Conservation (phyloP, 1,284 basidiomycete genomes). For the Rhodotorula sp. region DNA sequence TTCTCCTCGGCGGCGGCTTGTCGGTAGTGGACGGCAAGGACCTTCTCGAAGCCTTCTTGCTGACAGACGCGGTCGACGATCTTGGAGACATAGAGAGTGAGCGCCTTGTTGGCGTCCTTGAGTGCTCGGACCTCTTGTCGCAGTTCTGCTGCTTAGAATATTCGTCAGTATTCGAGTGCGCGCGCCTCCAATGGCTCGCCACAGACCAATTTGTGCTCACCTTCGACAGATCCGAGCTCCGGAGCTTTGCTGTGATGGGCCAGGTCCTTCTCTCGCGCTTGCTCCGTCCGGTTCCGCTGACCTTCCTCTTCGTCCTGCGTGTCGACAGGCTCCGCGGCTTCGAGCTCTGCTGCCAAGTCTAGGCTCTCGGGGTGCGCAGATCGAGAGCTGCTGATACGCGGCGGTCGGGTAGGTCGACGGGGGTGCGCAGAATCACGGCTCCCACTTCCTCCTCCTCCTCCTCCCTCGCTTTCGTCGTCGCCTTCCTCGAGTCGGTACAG, state of each 20-base stretch:
- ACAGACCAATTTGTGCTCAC: neutral
- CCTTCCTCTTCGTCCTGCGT: constrained; percentile 26
- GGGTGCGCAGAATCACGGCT: too few species aligned
- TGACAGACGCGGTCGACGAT: constrained; percentile 45
- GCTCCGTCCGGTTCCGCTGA: constrained; percentile 1
- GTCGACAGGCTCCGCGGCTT: constrained; percentile 18
- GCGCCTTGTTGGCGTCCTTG: constrained; percentile 43
- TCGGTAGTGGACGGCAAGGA: constrained; percentile 43
- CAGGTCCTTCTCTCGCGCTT: neutral
- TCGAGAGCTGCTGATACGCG: too few species aligned
- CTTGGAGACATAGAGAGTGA: constrained; percentile 45
- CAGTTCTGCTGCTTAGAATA: constrained; percentile 11
- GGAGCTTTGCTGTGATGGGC: neutral
- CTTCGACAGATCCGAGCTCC: neutral
- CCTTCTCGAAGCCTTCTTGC: constrained; percentile 46
- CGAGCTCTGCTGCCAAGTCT: too few species aligned
- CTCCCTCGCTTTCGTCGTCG: neutral
- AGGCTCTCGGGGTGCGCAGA: too few species aligned
- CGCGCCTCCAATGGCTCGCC: too few species aligned
- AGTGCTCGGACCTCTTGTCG: constrained; percentile 39
- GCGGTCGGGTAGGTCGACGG: neutral
- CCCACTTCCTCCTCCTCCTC: neutral
- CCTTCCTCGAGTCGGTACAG: neutral
- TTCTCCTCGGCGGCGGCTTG: constrained; percentile 13
- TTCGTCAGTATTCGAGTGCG: neutral